Conservation (phyloP, 2,329 filamentous ascomycete genomes). For the Xylariaceae sp. region DNA sequence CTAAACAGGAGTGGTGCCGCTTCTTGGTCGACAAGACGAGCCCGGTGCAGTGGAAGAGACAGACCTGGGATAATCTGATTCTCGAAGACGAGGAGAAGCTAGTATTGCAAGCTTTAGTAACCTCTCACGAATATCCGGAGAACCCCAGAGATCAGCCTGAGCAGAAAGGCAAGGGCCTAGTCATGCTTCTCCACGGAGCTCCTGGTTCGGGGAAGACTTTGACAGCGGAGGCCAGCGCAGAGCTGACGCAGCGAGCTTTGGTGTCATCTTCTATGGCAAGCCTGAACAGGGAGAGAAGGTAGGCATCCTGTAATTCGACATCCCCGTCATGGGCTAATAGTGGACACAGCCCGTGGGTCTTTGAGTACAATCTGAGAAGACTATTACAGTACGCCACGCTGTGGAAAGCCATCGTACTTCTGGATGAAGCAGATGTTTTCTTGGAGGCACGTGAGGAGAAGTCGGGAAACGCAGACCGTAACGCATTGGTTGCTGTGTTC, state of each 20-base stretch:
- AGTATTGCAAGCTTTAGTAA: constrained; percentile 13
- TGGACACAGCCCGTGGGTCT: constrained; percentile 4
- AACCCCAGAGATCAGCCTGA: constrained; percentile 13
- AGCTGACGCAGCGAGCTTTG: constrained; percentile 10
- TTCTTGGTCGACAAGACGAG: constrained; percentile 14
- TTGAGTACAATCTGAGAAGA: constrained; percentile 13
- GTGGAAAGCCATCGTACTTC: constrained; percentile 20
- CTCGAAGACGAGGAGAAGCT: constrained; percentile 15
- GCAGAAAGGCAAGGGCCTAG: constrained; percentile 32
- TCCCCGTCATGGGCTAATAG: not conserved
- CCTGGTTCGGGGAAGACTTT: constrained; percentile 32
- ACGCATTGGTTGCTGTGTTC: constrained; percentile 26
- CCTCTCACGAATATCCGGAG: constrained; percentile 14
- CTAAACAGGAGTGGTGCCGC: constrained; percentile 16
- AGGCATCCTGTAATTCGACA: not conserved
- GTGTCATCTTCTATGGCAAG: constrained; percentile 10
- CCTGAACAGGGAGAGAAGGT: constrained; percentile 8
- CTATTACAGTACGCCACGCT: constrained; percentile 16
- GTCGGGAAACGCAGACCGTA: constrained; percentile 9
- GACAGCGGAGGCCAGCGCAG: constrained; percentile 26
- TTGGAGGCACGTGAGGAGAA: constrained; percentile 22
- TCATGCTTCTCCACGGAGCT: constrained; percentile 28
- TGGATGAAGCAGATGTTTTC: constrained; percentile 26
- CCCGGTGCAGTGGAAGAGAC: constrained; percentile 10
- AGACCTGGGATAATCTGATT: constrained; percentile 15